Percentiles rank a stretch among this genome's conserved stretches.
phyloP scores from a whole-genome alignment of 352 stramenopile genomes.

The Globisporangium paddicum region DNA sequence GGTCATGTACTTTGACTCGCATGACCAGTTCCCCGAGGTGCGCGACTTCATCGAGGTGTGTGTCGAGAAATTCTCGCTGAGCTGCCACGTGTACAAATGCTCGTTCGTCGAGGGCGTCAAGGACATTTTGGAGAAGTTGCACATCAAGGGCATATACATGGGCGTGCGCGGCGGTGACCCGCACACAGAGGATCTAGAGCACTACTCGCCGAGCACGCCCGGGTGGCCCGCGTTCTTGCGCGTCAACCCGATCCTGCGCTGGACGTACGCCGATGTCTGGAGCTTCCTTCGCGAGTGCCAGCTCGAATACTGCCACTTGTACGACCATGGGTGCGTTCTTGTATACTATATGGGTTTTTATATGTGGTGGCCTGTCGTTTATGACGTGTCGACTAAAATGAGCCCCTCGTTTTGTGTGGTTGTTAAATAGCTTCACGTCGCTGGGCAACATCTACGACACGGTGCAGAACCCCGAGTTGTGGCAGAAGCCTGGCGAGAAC shows the following conservation, averaged over 20 bases:
- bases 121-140: constrained; percentile 78
- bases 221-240: constrained; percentile 96
- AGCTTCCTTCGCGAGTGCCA: constrained; percentile 86
- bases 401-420: background rate
- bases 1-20: constrained; percentile 96
- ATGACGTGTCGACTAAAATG: background rate
- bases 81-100: constrained; percentile 79
- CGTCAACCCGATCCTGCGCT: constrained; percentile 97
- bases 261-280: constrained; percentile 96
- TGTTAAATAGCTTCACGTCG: constrained; percentile 73
- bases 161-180: constrained; percentile 90
- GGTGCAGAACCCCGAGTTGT: constrained; percentile 91
- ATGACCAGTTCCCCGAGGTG: constrained; percentile 94
- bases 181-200: constrained; percentile 86
- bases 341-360: background rate
- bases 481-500: constrained; percentile 44
- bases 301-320: constrained; percentile 87
- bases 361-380: background rate
- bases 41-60: constrained; percentile 83
- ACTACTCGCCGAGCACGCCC: constrained; percentile 80
- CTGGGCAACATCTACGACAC: constrained; percentile 95
- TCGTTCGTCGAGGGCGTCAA: constrained; percentile 93
- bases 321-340: constrained; percentile 86
- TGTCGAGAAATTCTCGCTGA: constrained; percentile 46
- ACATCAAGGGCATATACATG: constrained; percentile 90